A percentile compares a stretch with the other conserved stretches of the same genome.
These are phyloP conservation scores for Ambrosia trifida DNA, from an alignment of 129 eudicot species.

Conservation along the genomic window DNA sequence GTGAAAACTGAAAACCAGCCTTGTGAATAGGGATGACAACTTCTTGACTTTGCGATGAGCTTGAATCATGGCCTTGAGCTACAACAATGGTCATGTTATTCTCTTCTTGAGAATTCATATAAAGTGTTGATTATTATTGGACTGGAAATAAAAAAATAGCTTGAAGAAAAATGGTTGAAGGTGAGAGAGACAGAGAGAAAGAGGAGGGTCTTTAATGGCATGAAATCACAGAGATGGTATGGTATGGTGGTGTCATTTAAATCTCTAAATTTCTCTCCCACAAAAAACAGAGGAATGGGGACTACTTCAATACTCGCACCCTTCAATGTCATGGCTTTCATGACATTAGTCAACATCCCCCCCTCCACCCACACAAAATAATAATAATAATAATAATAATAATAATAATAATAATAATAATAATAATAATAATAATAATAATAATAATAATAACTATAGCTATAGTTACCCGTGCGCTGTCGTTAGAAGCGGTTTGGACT, in stretches of 20 bases:
- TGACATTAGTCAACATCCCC: constrained; percentile 22
- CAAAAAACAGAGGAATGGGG: constrained; percentile 33
- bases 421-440: too few species aligned
- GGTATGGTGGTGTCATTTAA: constrained; percentile 39
- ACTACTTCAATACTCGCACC: constrained; percentile 33
- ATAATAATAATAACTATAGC: too few species aligned
- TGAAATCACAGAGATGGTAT: constrained; percentile 32
- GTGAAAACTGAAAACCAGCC: constrained; percentile 30
- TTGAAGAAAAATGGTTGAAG: constrained; percentile 30
- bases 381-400: too few species aligned
- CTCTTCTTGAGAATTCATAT: constrained; percentile 30
- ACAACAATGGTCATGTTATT: constrained; percentile 25
- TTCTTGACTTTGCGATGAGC: constrained; percentile 28
- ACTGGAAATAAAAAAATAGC: constrained; percentile 17
- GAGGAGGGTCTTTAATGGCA: constrained; percentile 29
- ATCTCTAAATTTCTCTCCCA: constrained; percentile 16
- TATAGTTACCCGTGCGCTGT: too few species aligned
- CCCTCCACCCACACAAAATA: neutral
- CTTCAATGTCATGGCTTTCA: constrained; percentile 27
- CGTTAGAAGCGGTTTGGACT: too few species aligned
- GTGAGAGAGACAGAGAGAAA: constrained; percentile 23
- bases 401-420: too few species aligned
- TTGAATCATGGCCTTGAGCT: constrained; percentile 31
- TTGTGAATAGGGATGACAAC: constrained; percentile 38
- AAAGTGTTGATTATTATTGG: constrained; percentile 29